Base-by-base conservation (phyloP, 441 rosid species). In the Geranium incanum region DNA sequence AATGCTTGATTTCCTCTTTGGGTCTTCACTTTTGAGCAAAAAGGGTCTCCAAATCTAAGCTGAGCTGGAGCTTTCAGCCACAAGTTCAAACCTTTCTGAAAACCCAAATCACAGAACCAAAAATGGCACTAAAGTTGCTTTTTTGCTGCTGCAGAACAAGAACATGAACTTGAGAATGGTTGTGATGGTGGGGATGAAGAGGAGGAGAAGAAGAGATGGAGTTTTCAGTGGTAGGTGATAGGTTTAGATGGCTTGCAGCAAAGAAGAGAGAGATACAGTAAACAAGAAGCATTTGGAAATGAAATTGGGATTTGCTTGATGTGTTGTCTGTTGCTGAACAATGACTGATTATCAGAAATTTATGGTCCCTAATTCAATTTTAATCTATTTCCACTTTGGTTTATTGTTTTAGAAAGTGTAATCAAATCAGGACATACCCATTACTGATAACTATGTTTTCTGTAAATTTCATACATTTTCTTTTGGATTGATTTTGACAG, bases 211-310 rank as follows among this genome's bases (percentile, higher is more conserved):
- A 82, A 75, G 84, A 67, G 75, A 72, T 73, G 89, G 85, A 81
- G 83, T 82, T 83, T 79, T 84, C 91, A 79, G 84, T 21, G 84
- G 84, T 85, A 71, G 93, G 91, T 88, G 84, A 78, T 71, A 84
- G 77, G 83, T 70, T 80, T 77, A 80, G 78, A 75, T 68, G 72
- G 57, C 80, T 80, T 75, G 77, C 77, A 77, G 71, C 71, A 73
- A 67, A 57, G 28, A 55, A 55, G 63, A 71, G 38, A 63, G 38
- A 63, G 68, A 50, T 74, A 70, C 80, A 67, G 83, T 81, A 77
- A 78, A 78, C 77, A 66, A 71, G 66, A 81, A 81, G 77, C 76
- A 67, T 75, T 45, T 45, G 43, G 43, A 4, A 4, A 39, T 63
- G 71, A 68, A 69, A 77, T 80, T 5, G 6, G 52, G n/a, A 1